A percentile compares a stretch with the other conserved stretches of the same genome.
These are phyloP conservation scores for Diaporthe amygdali DNA, from an alignment of 2,329 filamentous ascomycete genomes.

Conservation along the genomic window DNA sequence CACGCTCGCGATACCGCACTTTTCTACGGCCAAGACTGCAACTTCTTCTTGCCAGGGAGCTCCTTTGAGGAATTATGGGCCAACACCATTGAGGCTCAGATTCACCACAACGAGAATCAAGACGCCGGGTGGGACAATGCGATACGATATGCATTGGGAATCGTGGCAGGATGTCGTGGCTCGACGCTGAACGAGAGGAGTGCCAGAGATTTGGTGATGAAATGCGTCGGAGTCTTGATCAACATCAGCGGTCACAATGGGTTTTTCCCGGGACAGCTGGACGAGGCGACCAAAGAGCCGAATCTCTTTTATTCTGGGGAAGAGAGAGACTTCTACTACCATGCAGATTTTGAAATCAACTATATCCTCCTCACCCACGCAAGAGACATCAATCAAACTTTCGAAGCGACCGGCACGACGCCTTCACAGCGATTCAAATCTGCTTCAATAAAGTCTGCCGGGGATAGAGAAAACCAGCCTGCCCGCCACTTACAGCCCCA, in stretches of 20 bases:
- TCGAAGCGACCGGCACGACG: neutral
- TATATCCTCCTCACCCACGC: conserved; percentile 8
- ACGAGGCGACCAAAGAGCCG: neutral
- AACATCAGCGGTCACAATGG: neutral
- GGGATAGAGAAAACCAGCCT: neutral
- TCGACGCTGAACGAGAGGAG: neutral
- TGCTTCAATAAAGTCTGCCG: neutral
- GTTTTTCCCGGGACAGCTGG: neutral
- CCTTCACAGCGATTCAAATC: neutral
- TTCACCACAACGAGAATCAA: conserved; percentile 17
- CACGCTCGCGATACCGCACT: conserved; percentile 28
- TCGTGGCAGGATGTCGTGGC: neutral
- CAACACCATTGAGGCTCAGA: conserved; percentile 23
- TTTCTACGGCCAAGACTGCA: conserved; percentile 15
- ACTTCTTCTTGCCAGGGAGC: neutral
- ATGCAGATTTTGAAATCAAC: neutral
- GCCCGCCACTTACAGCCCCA: neutral
- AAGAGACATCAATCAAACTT: neutral
- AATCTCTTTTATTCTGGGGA: neutral
- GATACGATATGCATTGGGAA: conserved; percentile 20
- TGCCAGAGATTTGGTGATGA: neutral
- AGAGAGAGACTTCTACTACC: neutral
- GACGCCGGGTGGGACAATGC: conserved; percentile 27
- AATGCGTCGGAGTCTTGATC: neutral
- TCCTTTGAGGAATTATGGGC: conserved; percentile 21